Evolutionary conservation across 768 basidiomycete genomes (phyloP).

Genomic region (Lentinula raphanica): DNA sequence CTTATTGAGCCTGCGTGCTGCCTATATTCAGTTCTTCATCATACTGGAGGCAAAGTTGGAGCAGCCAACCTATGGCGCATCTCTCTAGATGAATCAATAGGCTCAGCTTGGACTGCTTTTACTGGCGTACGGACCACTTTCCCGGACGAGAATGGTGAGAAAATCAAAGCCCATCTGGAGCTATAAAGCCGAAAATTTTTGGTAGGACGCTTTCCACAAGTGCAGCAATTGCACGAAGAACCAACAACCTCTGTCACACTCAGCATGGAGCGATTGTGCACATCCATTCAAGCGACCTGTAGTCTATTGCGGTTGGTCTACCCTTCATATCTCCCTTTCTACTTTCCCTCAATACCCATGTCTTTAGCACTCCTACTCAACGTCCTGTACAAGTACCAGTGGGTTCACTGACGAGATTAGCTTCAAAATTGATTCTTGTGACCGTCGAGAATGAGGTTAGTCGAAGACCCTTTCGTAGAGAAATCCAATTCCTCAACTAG

Average conservation of each 20-base stretch:
- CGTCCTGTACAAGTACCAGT: conserved; percentile 68
- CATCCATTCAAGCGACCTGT: conserved; percentile 43
- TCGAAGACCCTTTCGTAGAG: background rate
- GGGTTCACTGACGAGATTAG: conserved; percentile 54
- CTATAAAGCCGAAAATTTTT: background rate
- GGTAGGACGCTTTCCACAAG: background rate
- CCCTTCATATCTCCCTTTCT: background rate
- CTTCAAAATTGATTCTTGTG: conserved; percentile 44
- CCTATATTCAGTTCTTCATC: conserved; percentile 59
- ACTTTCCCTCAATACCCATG: background rate
- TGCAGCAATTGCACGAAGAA: conserved; percentile 28
- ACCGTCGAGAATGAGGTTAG: conserved; percentile 42
- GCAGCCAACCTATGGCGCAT: conserved; percentile 70
- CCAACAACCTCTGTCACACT: conserved; percentile 47
- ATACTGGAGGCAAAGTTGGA: conserved; percentile 77
- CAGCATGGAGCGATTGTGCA: conserved; percentile 56
- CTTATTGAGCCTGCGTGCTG: conserved; percentile 45
- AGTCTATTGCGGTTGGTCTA: conserved; percentile 49
- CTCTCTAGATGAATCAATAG: conserved; percentile 63
- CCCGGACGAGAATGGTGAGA: conserved; percentile 34
- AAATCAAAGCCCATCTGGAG: background rate
- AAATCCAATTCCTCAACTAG: background rate
- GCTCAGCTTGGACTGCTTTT: conserved; percentile 63
- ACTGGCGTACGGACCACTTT: conserved; percentile 56
- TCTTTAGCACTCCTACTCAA: conserved; percentile 50